Conservation (phyloP, 306 rosid genomes). For the Sindora glabra region DNA sequence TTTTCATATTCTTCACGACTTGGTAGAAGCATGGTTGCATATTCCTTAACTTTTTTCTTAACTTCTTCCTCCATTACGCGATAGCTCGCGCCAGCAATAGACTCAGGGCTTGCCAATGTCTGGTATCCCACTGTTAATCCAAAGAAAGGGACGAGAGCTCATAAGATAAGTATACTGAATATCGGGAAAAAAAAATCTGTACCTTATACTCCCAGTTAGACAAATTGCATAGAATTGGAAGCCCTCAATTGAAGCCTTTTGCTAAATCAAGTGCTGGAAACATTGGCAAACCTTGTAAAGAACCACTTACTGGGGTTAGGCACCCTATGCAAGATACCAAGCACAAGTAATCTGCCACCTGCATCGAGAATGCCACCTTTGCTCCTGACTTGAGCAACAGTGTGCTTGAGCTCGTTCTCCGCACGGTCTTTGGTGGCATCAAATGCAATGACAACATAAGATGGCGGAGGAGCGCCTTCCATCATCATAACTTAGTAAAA, state of each 20-base stretch:
- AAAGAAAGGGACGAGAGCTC: neutral
- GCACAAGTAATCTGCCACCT: slow-evolving; percentile 46
- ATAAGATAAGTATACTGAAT: neutral
- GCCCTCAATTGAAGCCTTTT: neutral
- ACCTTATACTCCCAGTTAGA: too few relatives aligned
- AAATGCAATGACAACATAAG: slow-evolving; percentile 43
- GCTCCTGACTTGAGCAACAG: slow-evolving; percentile 19
- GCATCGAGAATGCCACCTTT: slow-evolving; percentile 32
- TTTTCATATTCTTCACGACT: slow-evolving; percentile 39
- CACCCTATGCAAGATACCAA: slow-evolving; percentile 48
- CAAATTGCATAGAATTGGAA: too few relatives aligned
- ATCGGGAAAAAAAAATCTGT: too few relatives aligned
- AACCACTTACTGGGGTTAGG: slow-evolving; percentile 49
- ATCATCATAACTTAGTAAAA: neutral
- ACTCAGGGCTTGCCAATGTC: slow-evolving; percentile 43
- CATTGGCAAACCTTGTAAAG: neutral
- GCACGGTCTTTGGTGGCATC: slow-evolving; percentile 57
- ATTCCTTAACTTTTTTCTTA: slow-evolving; percentile 52
- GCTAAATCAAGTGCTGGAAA: neutral
- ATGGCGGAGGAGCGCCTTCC: slow-evolving; percentile 29
- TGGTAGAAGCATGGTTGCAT: slow-evolving; percentile 45
- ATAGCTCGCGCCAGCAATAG: slow-evolving; percentile 40
- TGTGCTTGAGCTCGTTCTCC: slow-evolving; percentile 31
- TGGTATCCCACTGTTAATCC: slow-evolving; percentile 62
- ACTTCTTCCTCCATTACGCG: slow-evolving; percentile 75